Conservation (phyloP, 495 filamentous ascomycete species). For the Geopyxis carbonaria region DNA sequence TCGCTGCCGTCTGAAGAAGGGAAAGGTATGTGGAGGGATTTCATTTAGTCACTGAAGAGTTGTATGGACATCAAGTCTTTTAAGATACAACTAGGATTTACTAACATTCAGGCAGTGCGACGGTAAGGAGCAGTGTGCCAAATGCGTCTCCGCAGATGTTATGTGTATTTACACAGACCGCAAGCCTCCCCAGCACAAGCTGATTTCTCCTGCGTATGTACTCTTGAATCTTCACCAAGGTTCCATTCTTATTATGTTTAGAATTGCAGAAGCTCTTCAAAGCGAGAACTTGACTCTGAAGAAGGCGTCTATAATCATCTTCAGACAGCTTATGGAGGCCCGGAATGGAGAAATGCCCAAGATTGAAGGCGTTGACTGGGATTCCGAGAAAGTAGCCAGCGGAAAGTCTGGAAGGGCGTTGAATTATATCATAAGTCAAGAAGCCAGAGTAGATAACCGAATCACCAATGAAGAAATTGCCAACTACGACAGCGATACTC, state of each 20-base stretch:
- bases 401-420: conserved; percentile 7
- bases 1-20: conserved; percentile 47
- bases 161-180: conserved; percentile 47
- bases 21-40: conserved; percentile 34
- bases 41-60: no score
- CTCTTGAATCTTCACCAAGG: neutral
- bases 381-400: conserved; percentile 6
- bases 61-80: no score
- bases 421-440: conserved; percentile 6
- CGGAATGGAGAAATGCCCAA: neutral
- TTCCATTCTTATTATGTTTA: neutral
- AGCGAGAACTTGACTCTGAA: conserved; percentile 8
- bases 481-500: conserved; percentile 6
- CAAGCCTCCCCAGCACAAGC: conserved; percentile 24
- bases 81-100: neutral
- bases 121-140: conserved; percentile 40
- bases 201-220: conserved; percentile 7
- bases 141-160: conserved; percentile 42
- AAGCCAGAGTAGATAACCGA: conserved; percentile 6
- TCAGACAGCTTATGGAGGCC: conserved; percentile 3
- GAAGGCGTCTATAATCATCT: conserved; percentile 4
- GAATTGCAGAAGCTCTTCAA: conserved; percentile 7
- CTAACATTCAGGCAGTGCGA: conserved; percentile 35
- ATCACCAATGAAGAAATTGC: conserved; percentile 5
- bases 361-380: conserved; percentile 8